Conservation (phyloP, 352 stramenopile genomes). For the Phytophthora foliorum region DNA sequence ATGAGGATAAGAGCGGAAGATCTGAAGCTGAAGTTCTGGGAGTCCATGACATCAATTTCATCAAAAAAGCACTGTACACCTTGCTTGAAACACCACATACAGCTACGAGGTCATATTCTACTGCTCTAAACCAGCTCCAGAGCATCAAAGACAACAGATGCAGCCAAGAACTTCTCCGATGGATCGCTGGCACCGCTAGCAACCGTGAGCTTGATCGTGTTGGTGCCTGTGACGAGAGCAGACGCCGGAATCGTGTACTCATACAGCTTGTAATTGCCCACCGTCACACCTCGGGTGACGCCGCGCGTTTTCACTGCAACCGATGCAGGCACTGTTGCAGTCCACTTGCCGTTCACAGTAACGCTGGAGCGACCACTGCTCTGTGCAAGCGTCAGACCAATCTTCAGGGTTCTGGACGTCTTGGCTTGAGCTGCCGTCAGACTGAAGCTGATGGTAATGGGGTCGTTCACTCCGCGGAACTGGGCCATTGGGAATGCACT, state of each 20-base stretch:
- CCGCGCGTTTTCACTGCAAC: constrained; percentile 57
- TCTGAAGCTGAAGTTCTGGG: neutral
- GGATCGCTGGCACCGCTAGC: constrained; percentile 54
- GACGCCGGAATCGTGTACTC: constrained; percentile 54
- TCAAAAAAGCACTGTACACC: neutral
- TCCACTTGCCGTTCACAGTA: constrained; percentile 51
- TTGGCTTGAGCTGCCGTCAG: constrained; percentile 38
- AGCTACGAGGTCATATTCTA: neutral
- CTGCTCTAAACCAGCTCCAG: constrained; percentile 47
- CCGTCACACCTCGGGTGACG: constrained; percentile 53
- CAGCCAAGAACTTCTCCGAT: constrained; percentile 50
- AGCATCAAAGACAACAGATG: constrained; percentile 61
- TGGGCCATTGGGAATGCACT: constrained; percentile 51
- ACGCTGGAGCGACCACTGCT: constrained; percentile 48
- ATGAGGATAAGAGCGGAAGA: neutral
- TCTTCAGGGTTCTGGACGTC: constrained; percentile 38
- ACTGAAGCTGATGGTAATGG: constrained; percentile 44
- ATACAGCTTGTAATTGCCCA: constrained; percentile 65
- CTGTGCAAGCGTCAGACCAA: constrained; percentile 59
- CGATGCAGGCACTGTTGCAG: constrained; percentile 37
- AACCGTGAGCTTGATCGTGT: constrained; percentile 48
- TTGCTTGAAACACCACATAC: neutral
- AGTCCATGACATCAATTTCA: neutral
- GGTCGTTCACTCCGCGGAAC: constrained; percentile 61
- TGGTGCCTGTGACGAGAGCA: constrained; percentile 41